phyloP scores from a whole-genome alignment of 495 filamentous ascomycete species.

The Aspergillus steynii region DNA sequence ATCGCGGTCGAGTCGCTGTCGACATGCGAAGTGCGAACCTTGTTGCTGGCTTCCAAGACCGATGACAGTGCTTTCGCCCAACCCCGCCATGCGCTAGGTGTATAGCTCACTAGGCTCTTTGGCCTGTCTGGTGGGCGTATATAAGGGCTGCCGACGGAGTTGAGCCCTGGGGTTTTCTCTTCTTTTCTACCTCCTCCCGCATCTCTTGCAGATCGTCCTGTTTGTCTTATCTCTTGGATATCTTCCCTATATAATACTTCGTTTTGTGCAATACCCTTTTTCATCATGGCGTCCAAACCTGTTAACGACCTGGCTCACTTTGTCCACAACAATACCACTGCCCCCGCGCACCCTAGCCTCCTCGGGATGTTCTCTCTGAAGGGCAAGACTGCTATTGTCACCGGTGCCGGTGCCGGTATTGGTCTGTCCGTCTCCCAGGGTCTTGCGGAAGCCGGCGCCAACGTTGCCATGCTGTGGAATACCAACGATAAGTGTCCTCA shows the following conservation, averaged over 20 bases:
- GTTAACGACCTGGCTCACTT: slow-evolving; percentile 52
- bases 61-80: background rate
- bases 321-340: slow-evolving; percentile 57
- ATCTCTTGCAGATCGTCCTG: slow-evolving; percentile 1
- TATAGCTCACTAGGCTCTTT: background rate
- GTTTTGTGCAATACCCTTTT: background rate
- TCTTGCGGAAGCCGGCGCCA: slow-evolving; percentile 80
- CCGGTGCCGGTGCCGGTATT: slow-evolving; percentile 81
- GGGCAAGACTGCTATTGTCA: slow-evolving; percentile 80
- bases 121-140: background rate
- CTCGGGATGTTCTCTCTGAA: slow-evolving; percentile 81
- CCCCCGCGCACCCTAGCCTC: slow-evolving; percentile 62
- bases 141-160: background rate
- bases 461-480: slow-evolving; percentile 88
- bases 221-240: slow-evolving; percentile 7
- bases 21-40: slow-evolving; percentile 10
- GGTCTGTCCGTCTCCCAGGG: slow-evolving; percentile 75
- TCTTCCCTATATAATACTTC: background rate
- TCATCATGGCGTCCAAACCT: slow-evolving; percentile 37
- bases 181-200: background rate
- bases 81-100: slow-evolving; percentile 3
- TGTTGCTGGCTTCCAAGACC: background rate
- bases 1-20: slow-evolving; percentile 5
- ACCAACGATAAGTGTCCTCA: slow-evolving; percentile 69
- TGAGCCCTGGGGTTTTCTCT: slow-evolving; percentile 1